Evolutionary conservation across 2,329 filamentous ascomycete species (phyloP).

Genomic region (Fusarium torreyae): DNA sequence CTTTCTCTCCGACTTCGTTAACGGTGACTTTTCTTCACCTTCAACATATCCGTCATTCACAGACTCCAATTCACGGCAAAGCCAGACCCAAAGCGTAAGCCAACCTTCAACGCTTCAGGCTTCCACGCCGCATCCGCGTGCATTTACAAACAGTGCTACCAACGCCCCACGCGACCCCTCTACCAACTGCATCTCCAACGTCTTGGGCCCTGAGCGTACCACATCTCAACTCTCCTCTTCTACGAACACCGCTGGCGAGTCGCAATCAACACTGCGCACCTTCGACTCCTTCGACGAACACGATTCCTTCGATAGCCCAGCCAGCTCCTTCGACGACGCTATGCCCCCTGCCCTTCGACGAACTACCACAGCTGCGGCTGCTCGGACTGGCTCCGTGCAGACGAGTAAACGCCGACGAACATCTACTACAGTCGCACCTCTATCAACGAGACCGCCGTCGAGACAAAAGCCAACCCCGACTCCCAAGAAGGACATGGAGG

Average conservation of each 20-base stretch:
- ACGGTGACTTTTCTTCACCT: conserved; percentile 55
- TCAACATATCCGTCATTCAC: conserved; percentile 55
- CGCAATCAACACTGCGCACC: conserved; percentile 48
- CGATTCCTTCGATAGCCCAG: conserved; percentile 46
- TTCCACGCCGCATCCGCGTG: conserved; percentile 39
- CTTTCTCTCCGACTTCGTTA: conserved; percentile 48
- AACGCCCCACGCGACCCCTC: conserved; percentile 45
- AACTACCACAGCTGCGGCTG: conserved; percentile 33
- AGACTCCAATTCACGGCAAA: conserved; percentile 31
- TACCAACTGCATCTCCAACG: conserved; percentile 36
- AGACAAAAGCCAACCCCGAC: conserved; percentile 23
- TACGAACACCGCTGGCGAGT: conserved; percentile 44
- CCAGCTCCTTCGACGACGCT: conserved; percentile 51
- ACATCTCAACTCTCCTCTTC: conserved; percentile 44
- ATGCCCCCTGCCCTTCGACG: conserved; percentile 49
- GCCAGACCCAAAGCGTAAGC: conserved; percentile 22
- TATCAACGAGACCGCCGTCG: conserved; percentile 12
- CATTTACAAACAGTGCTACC: conserved; percentile 28
- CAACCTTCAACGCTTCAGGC: conserved; percentile 37
- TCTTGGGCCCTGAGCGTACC: conserved; percentile 39
- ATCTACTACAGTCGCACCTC: conserved; percentile 26
- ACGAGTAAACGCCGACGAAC: conserved; percentile 49
- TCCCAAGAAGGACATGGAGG: conserved; percentile 35
- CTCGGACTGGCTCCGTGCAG: conserved; percentile 29
- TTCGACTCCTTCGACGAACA: conserved; percentile 52